A percentile compares a stretch with the other conserved stretches of the same genome.
These are phyloP conservation scores for Scleroderma citrinum DNA, from an alignment of 768 basidiomycete genomes.

Conservation along the genomic window DNA sequence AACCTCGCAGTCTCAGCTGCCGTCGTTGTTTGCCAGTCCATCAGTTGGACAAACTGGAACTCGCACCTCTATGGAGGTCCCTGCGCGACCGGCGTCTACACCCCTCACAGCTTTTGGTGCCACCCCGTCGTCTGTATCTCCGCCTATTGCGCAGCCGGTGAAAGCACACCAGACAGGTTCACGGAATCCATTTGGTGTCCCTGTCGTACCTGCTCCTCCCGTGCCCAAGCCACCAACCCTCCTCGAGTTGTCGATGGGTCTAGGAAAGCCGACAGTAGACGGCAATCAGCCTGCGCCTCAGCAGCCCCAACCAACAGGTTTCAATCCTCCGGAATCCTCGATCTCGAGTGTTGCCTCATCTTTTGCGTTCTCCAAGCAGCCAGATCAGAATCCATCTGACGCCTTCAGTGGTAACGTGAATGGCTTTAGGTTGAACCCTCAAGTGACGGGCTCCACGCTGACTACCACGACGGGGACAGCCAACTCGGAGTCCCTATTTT, in stretches of 20 bases:
- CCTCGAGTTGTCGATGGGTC: conserved; percentile 65
- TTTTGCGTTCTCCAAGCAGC: conserved; percentile 45
- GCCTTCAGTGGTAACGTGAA: conserved; percentile 4
- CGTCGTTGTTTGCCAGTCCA: conserved; percentile 1
- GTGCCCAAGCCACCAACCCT: conserved; percentile 76
- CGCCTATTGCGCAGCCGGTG: conserved; percentile 54
- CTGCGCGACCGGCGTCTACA: conserved; percentile 65
- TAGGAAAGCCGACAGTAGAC: conserved; percentile 22
- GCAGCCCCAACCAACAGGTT: conserved; percentile 25
- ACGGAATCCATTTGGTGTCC: conserved; percentile 89
- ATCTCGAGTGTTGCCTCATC: conserved; percentile 71
- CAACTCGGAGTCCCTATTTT: conserved; percentile 44
- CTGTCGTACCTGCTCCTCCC: conserved; percentile 53
- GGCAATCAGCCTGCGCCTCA: conserved; percentile 26
- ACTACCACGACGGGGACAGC: conserved; percentile 38
- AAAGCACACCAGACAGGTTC: conserved; percentile 90
- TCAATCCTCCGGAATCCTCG: conserved; percentile 33
- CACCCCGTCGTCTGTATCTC: conserved; percentile 28
- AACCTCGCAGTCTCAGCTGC: conserved; percentile 7
- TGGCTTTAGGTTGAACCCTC: conserved; percentile 20
- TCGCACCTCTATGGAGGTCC: conserved; percentile 23
- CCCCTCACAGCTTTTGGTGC: conserved; percentile 45
- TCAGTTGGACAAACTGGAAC: conserved; percentile 4
- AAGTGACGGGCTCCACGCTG: conserved; percentile 23
- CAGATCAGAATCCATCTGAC: conserved; percentile 16